Conservation (phyloP, 768 basidiomycete genomes). For the Ephemerocybe angulata region DNA sequence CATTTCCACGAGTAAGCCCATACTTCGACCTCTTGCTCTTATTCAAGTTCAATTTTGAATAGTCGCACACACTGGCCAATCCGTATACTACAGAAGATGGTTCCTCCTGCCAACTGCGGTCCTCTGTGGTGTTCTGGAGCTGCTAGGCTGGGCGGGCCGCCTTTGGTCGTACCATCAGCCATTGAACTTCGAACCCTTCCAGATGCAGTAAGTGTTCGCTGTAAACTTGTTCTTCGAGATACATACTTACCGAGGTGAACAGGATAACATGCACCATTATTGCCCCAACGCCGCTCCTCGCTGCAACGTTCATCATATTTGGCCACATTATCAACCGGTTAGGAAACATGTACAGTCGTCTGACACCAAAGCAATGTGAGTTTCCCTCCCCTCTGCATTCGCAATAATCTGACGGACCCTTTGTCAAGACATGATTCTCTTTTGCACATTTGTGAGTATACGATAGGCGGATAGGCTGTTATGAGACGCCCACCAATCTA, state of each 20-base stretch:
- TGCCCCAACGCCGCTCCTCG: conserved; percentile 51
- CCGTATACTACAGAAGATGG: conserved; percentile 12
- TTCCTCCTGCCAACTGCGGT: conserved; percentile 16
- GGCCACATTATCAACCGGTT: conserved; percentile 41
- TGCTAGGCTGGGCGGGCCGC: conserved; percentile 19
- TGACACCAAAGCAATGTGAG: conserved; percentile 42
- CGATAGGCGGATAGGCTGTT: no score
- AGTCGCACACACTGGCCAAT: not conserved
- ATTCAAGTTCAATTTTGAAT: no score
- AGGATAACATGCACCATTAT: conserved; percentile 52
- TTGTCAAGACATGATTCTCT: conserved; percentile 40
- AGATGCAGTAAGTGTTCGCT: conserved; percentile 20
- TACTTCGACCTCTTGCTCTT: no score
- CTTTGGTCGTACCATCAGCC: conserved; percentile 18
- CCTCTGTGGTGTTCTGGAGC: conserved; percentile 18
- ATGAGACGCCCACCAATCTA: no score
- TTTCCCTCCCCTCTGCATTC: no score
- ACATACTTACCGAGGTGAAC: no score
- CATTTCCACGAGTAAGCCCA: no score
- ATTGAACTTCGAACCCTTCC: conserved; percentile 10
- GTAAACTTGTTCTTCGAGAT: no score
- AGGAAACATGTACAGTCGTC: conserved; percentile 42
- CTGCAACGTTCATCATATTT: conserved; percentile 56
- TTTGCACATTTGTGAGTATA: conserved; percentile 30
- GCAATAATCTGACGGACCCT: no score